Conservation (phyloP, 1,284 basidiomycete genomes). For the Leccinum proliferum region DNA sequence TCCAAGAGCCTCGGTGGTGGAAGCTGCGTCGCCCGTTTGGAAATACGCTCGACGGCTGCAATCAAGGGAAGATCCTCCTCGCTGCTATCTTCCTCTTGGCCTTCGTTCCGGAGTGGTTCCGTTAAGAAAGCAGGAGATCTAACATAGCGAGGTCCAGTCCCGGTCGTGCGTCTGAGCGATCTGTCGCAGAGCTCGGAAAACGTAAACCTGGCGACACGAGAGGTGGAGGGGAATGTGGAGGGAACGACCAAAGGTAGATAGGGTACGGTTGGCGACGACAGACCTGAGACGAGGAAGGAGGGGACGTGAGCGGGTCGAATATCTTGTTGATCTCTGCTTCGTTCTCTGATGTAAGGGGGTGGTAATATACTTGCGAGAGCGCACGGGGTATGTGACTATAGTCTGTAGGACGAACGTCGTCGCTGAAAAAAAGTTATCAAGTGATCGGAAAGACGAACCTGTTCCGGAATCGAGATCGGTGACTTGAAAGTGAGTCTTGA, state of each 20-base stretch:
- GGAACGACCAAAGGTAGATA: constrained; percentile 87
- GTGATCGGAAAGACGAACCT: constrained; percentile 40
- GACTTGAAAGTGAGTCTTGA: constrained; percentile 84
- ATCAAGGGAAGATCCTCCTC: constrained; percentile 76
- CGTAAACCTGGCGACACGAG: constrained; percentile 78
- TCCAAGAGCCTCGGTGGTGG: constrained; percentile 8
- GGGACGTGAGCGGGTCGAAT: constrained; percentile 66
- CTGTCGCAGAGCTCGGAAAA: constrained; percentile 89
- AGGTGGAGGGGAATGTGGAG: constrained; percentile 77
- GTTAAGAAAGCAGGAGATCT: constrained; percentile 14
- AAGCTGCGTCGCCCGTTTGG: constrained; percentile 22
- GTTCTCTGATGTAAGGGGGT: constrained; percentile 69
- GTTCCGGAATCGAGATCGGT: constrained; percentile 94
- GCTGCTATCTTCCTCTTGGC: constrained; percentile 42
- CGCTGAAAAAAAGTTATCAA: background rate
- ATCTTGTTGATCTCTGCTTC: constrained; percentile 73
- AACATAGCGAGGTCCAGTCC: constrained; percentile 45
- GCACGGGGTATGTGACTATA: constrained; percentile 90
- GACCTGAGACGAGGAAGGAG: constrained; percentile 34
- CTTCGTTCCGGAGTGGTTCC: constrained; percentile 7
- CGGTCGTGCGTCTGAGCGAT: constrained; percentile 61
- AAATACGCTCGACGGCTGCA: constrained; percentile 40
- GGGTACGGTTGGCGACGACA: constrained; percentile 57
- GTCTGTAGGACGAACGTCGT: constrained; percentile 46
- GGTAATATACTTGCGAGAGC: constrained; percentile 88